phyloP scores from a whole-genome alignment of 2,329 filamentous ascomycete species.

The Trichoderma atroviride region DNA sequence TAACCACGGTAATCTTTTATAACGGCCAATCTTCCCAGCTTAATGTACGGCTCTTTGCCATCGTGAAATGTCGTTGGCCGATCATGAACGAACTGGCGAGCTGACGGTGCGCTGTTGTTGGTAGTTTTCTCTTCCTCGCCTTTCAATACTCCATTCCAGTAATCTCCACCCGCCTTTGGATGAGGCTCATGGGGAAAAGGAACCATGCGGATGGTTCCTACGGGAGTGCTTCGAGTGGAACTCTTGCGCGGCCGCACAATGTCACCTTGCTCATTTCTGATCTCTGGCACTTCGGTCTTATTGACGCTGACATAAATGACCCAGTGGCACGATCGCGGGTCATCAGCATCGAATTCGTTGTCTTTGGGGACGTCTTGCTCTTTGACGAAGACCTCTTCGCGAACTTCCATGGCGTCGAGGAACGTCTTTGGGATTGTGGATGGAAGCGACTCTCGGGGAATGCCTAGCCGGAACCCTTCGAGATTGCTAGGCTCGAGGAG shows the following conservation, averaged over 20 bases:
- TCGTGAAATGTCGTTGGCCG: constrained; percentile 57
- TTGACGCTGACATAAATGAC: constrained; percentile 74
- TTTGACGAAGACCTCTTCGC: constrained; percentile 61
- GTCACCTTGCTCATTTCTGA: constrained; percentile 47
- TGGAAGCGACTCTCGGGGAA: constrained; percentile 48
- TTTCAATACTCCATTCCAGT: constrained; percentile 49
- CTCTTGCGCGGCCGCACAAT: constrained; percentile 48
- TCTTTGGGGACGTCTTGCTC: constrained; percentile 63
- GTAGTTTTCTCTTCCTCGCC: constrained; percentile 29
- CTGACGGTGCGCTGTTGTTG: constrained; percentile 5
- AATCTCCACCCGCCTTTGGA: constrained; percentile 54
- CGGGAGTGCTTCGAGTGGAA: constrained; percentile 51
- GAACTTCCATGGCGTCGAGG: constrained; percentile 64
- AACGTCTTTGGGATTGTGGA: constrained; percentile 57
- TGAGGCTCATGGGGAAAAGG: constrained; percentile 76
- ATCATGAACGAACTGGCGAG: constrained; percentile 40
- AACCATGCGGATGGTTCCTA: constrained; percentile 78
- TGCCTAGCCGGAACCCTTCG: constrained; percentile 49
- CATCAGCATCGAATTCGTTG: constrained; percentile 80
- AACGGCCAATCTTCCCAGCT: constrained; percentile 78
- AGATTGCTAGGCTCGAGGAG: constrained; percentile 54
- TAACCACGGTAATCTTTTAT: constrained; percentile 65
- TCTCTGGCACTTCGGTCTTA: constrained; percentile 46
- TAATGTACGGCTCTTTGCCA: constrained; percentile 74
- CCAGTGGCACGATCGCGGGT: constrained; percentile 81